Conservation (phyloP, 116 monocot genomes). For the Phalaenopsis hybrid region DNA sequence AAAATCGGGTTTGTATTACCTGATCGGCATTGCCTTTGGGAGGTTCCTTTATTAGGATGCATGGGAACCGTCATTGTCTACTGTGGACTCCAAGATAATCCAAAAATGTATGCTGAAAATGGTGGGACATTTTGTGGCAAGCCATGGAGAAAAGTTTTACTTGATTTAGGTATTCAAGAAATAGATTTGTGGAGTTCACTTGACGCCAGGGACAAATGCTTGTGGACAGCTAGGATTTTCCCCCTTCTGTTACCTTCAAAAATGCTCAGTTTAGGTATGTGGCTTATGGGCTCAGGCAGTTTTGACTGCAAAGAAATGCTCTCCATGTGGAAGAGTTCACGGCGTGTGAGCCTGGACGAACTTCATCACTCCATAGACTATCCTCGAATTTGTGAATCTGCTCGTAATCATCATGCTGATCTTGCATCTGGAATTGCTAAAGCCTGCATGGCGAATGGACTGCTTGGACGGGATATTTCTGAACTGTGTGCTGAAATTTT, state of each 20-base stretch:
- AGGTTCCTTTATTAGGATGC: conserved; percentile 70
- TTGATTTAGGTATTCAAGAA: conserved; percentile 63
- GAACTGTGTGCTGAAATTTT: conserved; percentile 73
- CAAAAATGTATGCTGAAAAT: conserved; percentile 47
- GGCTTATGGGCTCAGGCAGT: conserved; percentile 68
- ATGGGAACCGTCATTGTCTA: conserved; percentile 49
- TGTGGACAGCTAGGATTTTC: conserved; percentile 88
- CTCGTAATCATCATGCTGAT: conserved; percentile 67
- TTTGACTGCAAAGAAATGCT: conserved; percentile 28
- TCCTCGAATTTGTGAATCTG: conserved; percentile 42
- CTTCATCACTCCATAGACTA: conserved; percentile 73
- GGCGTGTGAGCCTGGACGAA: conserved; percentile 80
- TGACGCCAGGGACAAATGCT: conserved; percentile 33
- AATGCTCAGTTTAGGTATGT: conserved; percentile 72
- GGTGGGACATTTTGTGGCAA: conserved; percentile 89
- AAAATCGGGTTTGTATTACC: conserved; percentile 43
- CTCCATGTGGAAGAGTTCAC: conserved; percentile 59
- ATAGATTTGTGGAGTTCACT: conserved; percentile 58
- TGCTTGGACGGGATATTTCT: conserved; percentile 72
- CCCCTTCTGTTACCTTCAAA: conserved; percentile 44
- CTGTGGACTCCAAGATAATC: conserved; percentile 93
- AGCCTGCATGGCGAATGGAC: conserved; percentile 65
- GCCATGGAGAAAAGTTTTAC: conserved; percentile 77
- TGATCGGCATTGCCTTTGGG: conserved; percentile 85
- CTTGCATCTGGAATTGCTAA: conserved; percentile 72